Evolutionary conservation across 1,284 basidiomycete species (phyloP), one percentile per base, ranked within the genome.

Genomic region (Athelia sp.): DNA sequence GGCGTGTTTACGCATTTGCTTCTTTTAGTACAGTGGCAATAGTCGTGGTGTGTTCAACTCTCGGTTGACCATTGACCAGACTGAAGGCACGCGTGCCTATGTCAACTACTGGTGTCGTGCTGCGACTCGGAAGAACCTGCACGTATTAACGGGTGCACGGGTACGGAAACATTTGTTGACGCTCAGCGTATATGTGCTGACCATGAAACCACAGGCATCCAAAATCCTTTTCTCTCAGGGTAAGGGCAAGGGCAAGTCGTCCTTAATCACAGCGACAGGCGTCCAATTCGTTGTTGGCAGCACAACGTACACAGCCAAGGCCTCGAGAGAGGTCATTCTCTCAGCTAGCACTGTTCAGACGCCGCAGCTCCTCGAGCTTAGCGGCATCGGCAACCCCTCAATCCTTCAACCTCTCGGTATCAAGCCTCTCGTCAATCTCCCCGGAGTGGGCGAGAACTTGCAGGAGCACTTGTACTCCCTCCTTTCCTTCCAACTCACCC

Each of bases 401-500:
- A 43, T 64, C 14, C 57, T 68, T 4, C 46, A 50, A 1, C 38
- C 55, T 1, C 56, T 65, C 21, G 62, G 58, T 3, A 66, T 69
- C 46, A 32, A 44, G 6, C 50, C 56, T 8, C 32, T 63, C 15
- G 46, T 63, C 18, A 51, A 62, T 31, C 56, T 67, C 3, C 55
- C 58, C 40, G 62, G 57, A 4, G 66, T 67, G n/a, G 65, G 64
- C 1, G 57, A 56, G 42, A 70, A 69, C 49, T 53, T 69, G 10
- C 66, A 68, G 26, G 26, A 29, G 26, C 26, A 29, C 26, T 29
- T 29, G 26, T 29, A 29, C 26, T 29, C 26, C 26, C 4, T 29
- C 26, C 26, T 29, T 13, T 29, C 26, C 13, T 29, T 6, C 26
- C 26, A 29, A 13, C 26, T 29, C 26, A 29, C 26, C 6, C 26